Evolutionary conservation across 2,329 filamentous ascomycete genomes (phyloP).

Genomic region (Colletotrichum sojae): DNA sequence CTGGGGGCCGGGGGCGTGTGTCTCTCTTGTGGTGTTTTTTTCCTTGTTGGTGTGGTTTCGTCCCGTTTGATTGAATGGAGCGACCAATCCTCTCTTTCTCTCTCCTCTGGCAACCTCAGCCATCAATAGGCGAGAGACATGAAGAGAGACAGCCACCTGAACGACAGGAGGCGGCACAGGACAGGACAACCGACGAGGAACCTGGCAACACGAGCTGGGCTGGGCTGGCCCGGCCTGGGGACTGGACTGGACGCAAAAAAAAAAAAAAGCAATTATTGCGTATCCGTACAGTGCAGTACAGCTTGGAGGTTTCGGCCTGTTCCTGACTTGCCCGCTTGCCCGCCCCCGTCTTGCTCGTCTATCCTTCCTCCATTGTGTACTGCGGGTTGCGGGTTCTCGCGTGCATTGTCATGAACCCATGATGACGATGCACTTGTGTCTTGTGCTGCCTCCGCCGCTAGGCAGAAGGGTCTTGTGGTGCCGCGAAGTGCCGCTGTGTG

Average conservation of each 20-base stretch:
- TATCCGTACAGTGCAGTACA: too few relatives aligned
- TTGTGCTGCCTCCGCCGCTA: slow-evolving; percentile 11
- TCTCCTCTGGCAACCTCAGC: slow-evolving; percentile 7
- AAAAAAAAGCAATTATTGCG: slow-evolving; percentile 6
- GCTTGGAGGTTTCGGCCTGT: too few relatives aligned
- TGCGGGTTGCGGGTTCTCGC: too few relatives aligned
- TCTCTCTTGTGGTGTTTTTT: not conserved
- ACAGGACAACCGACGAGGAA: not conserved
- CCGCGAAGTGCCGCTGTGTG: not conserved
- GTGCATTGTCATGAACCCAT: not conserved
- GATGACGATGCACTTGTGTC: slow-evolving; percentile 13
- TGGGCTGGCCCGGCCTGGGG: too few relatives aligned
- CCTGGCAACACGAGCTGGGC: not conserved
- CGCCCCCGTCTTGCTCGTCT: too few relatives aligned
- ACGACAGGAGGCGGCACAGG: slow-evolving; percentile 24
- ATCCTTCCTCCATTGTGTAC: too few relatives aligned
- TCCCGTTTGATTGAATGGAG: slow-evolving; percentile 1
- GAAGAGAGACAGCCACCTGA: slow-evolving; percentile 18
- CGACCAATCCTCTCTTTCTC: not conserved
- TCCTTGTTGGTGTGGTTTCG: not conserved
- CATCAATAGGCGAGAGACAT: slow-evolving; percentile 27
- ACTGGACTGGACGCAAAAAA: too few relatives aligned
- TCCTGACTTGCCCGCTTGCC: too few relatives aligned
- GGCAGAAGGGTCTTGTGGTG: slow-evolving; percentile 16
- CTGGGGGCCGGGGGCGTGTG: not conserved